Evolutionary conservation across 768 basidiomycete species (phyloP).

Genomic region (Dentipellis fragilis): DNA sequence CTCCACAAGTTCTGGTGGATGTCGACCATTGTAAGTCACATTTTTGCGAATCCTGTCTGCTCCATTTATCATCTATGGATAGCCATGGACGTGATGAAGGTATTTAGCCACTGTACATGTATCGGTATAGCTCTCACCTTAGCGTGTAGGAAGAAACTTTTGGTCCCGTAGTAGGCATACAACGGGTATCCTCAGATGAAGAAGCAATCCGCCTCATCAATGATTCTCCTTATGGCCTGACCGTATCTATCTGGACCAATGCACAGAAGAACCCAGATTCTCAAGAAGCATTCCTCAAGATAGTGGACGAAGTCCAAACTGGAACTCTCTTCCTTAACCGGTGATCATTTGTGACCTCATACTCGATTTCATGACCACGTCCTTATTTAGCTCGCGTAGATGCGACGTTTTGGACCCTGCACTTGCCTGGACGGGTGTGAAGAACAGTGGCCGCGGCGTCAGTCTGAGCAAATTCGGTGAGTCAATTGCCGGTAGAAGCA

Average conservation of each 20-base stretch:
- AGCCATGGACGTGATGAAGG: constrained; percentile 94
- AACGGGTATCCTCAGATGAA: constrained; percentile 74
- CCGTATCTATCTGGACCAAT: constrained; percentile 91
- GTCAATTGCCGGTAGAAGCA: constrained; percentile 14
- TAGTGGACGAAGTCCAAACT: constrained; percentile 67
- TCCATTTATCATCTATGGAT: constrained; percentile 3
- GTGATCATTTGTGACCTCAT: constrained; percentile 22
- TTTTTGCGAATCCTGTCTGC: neutral
- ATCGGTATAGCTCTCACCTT: neutral
- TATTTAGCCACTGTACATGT: constrained; percentile 17
- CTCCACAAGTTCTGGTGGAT: constrained; percentile 82
- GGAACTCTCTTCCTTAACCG: constrained; percentile 94
- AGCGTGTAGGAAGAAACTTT: constrained; percentile 70
- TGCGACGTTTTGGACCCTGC: constrained; percentile 92
- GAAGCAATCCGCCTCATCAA: constrained; percentile 92
- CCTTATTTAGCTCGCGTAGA: constrained; percentile 24
- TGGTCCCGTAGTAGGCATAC: constrained; percentile 88
- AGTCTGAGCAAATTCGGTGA: constrained; percentile 84
- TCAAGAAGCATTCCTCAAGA: constrained; percentile 51
- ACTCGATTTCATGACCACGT: neutral
- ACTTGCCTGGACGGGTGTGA: constrained; percentile 89
- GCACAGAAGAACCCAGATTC: constrained; percentile 49
- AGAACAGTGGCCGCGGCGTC: constrained; percentile 86
- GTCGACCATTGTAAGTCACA: constrained; percentile 81
- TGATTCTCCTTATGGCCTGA: constrained; percentile 91